phyloP scores from a whole-genome alignment of 768 basidiomycete genomes.

The Suillus lakei region DNA sequence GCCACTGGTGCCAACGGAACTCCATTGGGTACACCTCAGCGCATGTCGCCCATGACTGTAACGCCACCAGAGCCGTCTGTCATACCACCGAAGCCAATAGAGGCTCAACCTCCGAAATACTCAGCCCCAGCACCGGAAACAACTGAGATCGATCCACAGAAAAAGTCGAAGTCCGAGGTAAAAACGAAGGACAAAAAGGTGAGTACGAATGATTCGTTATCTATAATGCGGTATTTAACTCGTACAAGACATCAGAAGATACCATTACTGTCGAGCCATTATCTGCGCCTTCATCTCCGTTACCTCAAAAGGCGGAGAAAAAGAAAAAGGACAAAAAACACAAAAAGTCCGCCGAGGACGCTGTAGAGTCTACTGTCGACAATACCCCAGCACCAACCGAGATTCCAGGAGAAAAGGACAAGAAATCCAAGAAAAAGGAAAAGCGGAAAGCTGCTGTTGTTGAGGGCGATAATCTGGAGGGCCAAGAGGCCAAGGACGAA shows the following conservation, averaged over 20 bases:
- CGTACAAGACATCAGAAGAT: slow-evolving; percentile 16
- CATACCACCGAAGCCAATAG: neutral
- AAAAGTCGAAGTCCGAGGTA: slow-evolving; percentile 10
- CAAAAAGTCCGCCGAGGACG: slow-evolving; percentile 16
- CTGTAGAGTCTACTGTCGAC: slow-evolving; percentile 17
- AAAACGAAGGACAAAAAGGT: slow-evolving; percentile 26
- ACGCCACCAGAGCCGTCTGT: slow-evolving; percentile 20
- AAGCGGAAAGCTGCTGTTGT: slow-evolving; percentile 17
- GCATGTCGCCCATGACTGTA: slow-evolving; percentile 50
- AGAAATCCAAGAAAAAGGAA: slow-evolving; percentile 23
- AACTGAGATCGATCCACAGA: slow-evolving; percentile 11
- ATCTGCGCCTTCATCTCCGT: neutral
- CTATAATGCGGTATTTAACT: neutral
- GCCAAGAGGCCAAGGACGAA: slow-evolving; percentile 10
- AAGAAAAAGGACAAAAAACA: slow-evolving; percentile 25
- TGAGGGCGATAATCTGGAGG: slow-evolving; percentile 26
- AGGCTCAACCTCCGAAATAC: neutral
- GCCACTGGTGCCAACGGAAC: slow-evolving; percentile 72
- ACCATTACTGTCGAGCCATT: neutral
- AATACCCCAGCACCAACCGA: slow-evolving; percentile 13
- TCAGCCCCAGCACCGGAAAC: neutral
- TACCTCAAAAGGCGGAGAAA: slow-evolving; percentile 16
- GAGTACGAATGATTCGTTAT: slow-evolving; percentile 9
- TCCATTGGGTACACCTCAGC: slow-evolving; percentile 66
- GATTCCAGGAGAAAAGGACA: slow-evolving; percentile 14